Evolutionary conservation across 169 alveolate species (phyloP).

Genomic region (Plasmodium vivax): DNA sequence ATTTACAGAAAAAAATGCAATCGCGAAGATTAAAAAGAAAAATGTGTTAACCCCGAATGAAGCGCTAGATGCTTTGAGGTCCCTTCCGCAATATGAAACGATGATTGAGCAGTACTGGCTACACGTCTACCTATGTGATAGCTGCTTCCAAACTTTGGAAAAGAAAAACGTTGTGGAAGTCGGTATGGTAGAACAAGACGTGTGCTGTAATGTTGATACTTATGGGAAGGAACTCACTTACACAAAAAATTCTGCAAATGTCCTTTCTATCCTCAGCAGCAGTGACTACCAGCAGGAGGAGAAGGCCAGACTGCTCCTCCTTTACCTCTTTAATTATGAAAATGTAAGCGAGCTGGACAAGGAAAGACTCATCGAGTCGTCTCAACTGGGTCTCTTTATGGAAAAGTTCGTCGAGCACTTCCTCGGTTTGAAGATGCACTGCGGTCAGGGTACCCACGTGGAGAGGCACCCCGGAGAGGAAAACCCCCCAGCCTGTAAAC

Average conservation of each 20-base stretch:
- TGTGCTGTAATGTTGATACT: slow-evolving; percentile 84
- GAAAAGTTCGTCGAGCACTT: slow-evolving; percentile 28
- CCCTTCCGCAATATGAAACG: slow-evolving; percentile 84
- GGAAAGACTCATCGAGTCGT: slow-evolving; percentile 68
- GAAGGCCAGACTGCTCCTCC: slow-evolving; percentile 40
- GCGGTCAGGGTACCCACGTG: not conserved
- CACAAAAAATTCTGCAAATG: slow-evolving; percentile 33
- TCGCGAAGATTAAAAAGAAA: slow-evolving; percentile 73
- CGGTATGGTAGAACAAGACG: slow-evolving; percentile 83
- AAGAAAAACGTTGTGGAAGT: slow-evolving; percentile 70
- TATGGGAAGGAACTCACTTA: slow-evolving; percentile 80
- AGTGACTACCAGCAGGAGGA: slow-evolving; percentile 41
- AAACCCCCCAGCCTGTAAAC: not conserved
- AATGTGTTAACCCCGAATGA: slow-evolving; percentile 61
- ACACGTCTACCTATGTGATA: slow-evolving; percentile 82
- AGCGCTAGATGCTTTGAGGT: slow-evolving; percentile 82
- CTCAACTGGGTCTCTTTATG: slow-evolving; percentile 80
- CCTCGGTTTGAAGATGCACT: slow-evolving; percentile 17
- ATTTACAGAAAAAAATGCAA: slow-evolving; percentile 77
- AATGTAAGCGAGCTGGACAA: slow-evolving; percentile 14
- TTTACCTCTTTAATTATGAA: slow-evolving; percentile 24
- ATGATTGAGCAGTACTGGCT: slow-evolving; percentile 87
- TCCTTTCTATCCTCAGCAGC: slow-evolving; percentile 51
- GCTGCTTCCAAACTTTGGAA: slow-evolving; percentile 80
- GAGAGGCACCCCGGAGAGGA: not conserved